Conservation (phyloP, 345 rosid species). For the Adansonia digitata region DNA sequence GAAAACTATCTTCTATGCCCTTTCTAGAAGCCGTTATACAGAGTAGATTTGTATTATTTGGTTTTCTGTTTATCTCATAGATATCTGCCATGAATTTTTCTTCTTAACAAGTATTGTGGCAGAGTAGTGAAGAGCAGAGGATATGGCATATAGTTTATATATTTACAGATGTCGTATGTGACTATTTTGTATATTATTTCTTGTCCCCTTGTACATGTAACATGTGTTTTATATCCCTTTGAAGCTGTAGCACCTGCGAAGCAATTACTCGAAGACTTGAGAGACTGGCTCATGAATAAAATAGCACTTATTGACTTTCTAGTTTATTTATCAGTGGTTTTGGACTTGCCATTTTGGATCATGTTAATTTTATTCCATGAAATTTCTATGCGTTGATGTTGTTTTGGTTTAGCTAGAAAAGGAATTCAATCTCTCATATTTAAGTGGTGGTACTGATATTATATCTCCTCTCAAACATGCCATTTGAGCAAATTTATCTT, state of each 20-base stretch:
- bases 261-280: background rate
- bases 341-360: background rate
- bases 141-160: background rate
- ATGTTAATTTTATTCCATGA: background rate
- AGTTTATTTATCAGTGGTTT: background rate
- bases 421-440: background rate
- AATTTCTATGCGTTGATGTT: background rate
- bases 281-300: background rate
- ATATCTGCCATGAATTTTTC: background rate
- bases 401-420: constrained; percentile 9
- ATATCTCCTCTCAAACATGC: no score
- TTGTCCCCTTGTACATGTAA: background rate
- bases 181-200: background rate
- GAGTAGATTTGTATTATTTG: no score
- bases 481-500: no score
- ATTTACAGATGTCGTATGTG: no score
- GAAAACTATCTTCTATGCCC: background rate
- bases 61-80: background rate
- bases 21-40: no score
- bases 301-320: background rate
- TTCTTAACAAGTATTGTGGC: background rate
- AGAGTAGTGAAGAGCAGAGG: background rate
- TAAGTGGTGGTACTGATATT: background rate
- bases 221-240: background rate
- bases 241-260: background rate